These are phyloP conservation scores for Rhynchospora breviuscula DNA, from an alignment of 176 grass and related monocot species.

Conservation along the genomic window DNA sequence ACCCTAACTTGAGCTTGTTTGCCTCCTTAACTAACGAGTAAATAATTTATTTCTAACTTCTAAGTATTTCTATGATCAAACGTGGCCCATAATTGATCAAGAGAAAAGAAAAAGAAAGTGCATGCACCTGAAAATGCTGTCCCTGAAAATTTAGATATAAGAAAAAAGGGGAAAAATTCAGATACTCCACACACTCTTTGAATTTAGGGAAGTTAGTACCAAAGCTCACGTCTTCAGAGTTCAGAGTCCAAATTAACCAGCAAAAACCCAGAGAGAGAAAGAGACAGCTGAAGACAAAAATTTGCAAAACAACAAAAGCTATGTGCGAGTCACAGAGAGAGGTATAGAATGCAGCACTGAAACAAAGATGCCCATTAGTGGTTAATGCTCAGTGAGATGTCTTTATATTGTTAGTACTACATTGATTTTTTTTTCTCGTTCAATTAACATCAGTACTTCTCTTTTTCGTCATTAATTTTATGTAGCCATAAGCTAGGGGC, in stretches of 20 bases:
- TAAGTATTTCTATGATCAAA: no score
- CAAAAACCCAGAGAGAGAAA: not conserved
- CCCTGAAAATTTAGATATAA: not conserved
- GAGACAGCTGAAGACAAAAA: conserved; percentile 71
- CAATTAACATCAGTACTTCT: not conserved
- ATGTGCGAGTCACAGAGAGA: not conserved
- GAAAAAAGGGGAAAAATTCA: not conserved
- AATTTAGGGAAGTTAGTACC: not conserved
- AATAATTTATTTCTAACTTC: no score
- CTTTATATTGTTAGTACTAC: conserved; percentile 41
- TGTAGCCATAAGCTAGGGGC: no score
- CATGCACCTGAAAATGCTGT: not conserved
- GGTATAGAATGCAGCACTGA: conserved; percentile 10
- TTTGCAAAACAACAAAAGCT: conserved; percentile 37
- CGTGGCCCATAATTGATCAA: no score
- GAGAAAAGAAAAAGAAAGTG: no score
- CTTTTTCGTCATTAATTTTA: not conserved
- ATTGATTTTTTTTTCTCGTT: not conserved
- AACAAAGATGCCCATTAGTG: conserved; percentile 42
- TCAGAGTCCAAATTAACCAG: not conserved
- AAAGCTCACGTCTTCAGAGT: not conserved
- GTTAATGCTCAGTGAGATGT: conserved; percentile 49
- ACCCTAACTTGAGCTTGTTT: no score
- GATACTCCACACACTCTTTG: not conserved
- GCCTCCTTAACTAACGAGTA: no score